These are phyloP conservation scores for Rhodotorula sphaerocarpa DNA, from an alignment of 768 basidiomycete species.

Conservation along the genomic window DNA sequence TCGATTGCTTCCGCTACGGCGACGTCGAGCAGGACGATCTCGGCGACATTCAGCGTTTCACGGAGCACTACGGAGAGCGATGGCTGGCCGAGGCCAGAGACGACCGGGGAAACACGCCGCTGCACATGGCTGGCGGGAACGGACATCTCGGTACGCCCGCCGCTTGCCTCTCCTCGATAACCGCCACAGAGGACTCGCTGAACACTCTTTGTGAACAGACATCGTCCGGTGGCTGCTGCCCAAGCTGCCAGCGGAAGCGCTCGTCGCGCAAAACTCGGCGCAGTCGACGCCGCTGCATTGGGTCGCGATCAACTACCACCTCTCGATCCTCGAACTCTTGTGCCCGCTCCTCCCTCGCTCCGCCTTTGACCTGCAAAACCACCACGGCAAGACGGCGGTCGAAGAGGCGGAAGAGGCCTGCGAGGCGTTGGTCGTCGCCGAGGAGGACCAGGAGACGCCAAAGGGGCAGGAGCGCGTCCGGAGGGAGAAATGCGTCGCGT, in stretches of 20 bases:
- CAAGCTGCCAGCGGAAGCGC: conserved; percentile 13
- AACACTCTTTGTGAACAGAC: conserved; percentile 4
- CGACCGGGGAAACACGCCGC: conserved; percentile 38
- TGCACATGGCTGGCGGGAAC: conserved; percentile 41
- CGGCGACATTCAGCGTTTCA: conserved; percentile 34
- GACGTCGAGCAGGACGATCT: conserved; percentile 36
- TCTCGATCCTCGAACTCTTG: conserved; percentile 24
- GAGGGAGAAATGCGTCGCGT: conserved; percentile 29
- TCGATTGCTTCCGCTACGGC: conserved; percentile 41
- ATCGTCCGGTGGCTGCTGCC: conserved; percentile 30
- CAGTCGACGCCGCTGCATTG: conserved; percentile 34
- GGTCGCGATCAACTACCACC: conserved; percentile 34
- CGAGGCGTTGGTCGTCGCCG: conserved; percentile 17
- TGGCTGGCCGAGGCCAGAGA: conserved; percentile 33
- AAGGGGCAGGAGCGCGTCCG: conserved; percentile 23
- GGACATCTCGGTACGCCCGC: conserved; percentile 37
- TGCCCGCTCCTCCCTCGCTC: conserved; percentile 28
- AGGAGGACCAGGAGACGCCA: conserved; percentile 22
- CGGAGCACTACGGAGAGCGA: conserved; percentile 28
- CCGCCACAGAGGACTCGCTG: not conserved
- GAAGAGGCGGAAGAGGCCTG: conserved; percentile 34
- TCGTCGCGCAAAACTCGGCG: conserved; percentile 21
- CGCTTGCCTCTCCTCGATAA: not conserved
- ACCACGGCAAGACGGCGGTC: conserved; percentile 33
- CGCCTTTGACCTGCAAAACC: conserved; percentile 21